Percentiles rank a stretch among this genome's conserved stretches.
Conservation (phyloP, 2,329 filamentous ascomycete genomes). For the Tolypocladium ophioglossoides region DNA sequence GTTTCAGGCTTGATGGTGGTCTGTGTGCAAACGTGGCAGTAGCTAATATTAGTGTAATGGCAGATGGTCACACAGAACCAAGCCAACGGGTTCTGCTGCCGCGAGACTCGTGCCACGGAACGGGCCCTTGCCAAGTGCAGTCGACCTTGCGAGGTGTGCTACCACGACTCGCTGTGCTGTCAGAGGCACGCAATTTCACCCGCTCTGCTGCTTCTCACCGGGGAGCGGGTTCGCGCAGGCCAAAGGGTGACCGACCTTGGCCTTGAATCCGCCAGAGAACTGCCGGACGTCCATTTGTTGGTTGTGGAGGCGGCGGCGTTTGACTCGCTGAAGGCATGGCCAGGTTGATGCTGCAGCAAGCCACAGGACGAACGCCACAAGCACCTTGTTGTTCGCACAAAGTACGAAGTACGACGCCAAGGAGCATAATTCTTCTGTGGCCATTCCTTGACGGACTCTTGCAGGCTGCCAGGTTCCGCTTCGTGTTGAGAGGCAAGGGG, state of each 20-base stretch:
- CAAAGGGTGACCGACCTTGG: background rate
- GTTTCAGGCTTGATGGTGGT: constrained; percentile 1
- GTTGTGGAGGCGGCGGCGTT: background rate
- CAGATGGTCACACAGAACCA: constrained; percentile 1
- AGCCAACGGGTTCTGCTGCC: background rate
- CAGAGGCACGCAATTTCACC: background rate
- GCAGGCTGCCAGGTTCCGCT: background rate
- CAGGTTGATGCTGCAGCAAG: background rate
- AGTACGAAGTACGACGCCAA: background rate
- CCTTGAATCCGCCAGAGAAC: background rate
- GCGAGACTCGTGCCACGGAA: background rate
- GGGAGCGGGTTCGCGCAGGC: background rate
- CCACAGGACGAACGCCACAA: background rate
- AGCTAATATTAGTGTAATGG: background rate
- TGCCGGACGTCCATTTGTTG: background rate
- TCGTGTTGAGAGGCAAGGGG: background rate
- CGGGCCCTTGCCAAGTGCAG: constrained; percentile 19
- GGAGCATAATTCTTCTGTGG: background rate
- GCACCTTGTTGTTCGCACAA: background rate
- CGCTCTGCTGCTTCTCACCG: background rate
- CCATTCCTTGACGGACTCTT: background rate
- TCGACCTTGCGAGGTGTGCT: constrained; percentile 19
- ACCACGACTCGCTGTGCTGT: constrained; percentile 2
- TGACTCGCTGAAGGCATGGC: background rate
- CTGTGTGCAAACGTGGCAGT: constrained; percentile 1